phyloP scores from a whole-genome alignment of 441 rosid genomes.

The Lepidium campestre region DNA sequence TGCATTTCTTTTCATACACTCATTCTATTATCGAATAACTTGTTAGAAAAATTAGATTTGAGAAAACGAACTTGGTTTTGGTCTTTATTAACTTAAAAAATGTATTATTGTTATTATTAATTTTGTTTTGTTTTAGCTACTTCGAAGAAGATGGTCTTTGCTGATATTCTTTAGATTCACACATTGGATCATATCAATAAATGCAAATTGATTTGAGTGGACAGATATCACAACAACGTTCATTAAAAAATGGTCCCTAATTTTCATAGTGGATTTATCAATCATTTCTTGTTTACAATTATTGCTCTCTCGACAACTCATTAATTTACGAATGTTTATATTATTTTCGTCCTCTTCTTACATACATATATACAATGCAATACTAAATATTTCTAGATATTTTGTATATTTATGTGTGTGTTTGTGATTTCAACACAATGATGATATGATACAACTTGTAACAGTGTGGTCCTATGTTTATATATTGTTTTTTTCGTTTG shows the following conservation, averaged over 20 bases:
- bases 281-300: constrained; percentile 13
- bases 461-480: constrained; percentile 22
- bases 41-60: not conserved
- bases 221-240: constrained; percentile 18
- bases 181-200: constrained; percentile 10
- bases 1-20: not conserved
- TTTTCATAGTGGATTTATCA: constrained; percentile 13
- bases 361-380: not conserved
- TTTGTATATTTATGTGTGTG: not conserved
- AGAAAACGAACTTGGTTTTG: not conserved
- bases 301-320: constrained; percentile 10
- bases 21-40: constrained; percentile 1
- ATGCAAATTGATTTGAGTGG: constrained; percentile 19
- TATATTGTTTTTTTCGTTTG: not conserved
- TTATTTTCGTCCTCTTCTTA: not conserved
- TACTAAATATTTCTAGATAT: not conserved
- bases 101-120: too few relatives aligned
- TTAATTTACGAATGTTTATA: not conserved
- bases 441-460: constrained; percentile 7
- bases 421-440: not conserved
- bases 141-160: not conserved
- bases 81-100: not conserved
- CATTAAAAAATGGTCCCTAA: constrained; percentile 24
- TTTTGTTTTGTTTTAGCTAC: not conserved
- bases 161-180: constrained; percentile 23